A percentile compares a stretch with the other conserved stretches of the same genome.
Conservation (phyloP, 257 asterid genomes). For the Galeopsis tetrahit region DNA sequence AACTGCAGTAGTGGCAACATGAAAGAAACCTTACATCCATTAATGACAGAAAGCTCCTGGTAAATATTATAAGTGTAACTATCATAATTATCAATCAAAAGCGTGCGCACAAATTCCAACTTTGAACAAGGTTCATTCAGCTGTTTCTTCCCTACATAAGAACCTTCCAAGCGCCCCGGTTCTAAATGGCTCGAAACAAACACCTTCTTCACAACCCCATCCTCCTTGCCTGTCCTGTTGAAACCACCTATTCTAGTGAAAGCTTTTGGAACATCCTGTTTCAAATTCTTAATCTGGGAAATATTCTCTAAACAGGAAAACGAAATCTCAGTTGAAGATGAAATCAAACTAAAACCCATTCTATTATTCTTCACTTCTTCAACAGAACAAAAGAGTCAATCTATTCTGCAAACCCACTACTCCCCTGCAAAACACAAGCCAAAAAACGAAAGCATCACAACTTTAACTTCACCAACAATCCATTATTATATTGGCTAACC, state of each 20-base stretch:
- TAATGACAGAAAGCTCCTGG: slow-evolving; percentile 88
- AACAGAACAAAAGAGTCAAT: slow-evolving; percentile 19
- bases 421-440: slow-evolving; percentile 43
- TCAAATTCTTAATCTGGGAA: slow-evolving; percentile 40
- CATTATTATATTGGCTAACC: slow-evolving; percentile 7
- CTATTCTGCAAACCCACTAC: slow-evolving; percentile 1
- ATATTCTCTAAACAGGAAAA: slow-evolving; percentile 51
- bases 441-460: slow-evolving; percentile 17
- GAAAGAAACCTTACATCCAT: slow-evolving; percentile 70
- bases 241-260: slow-evolving; percentile 44
- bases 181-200: slow-evolving; percentile 60
- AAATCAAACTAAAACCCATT: slow-evolving; percentile 54
- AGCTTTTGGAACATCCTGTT: slow-evolving; percentile 45
- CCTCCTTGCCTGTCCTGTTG: slow-evolving; percentile 39
- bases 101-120: slow-evolving; percentile 65
- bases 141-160: slow-evolving; percentile 49
- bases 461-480: not conserved
- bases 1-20: not conserved
- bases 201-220: slow-evolving; percentile 43
- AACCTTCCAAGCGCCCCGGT: slow-evolving; percentile 70
- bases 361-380: slow-evolving; percentile 23
- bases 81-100: slow-evolving; percentile 94
- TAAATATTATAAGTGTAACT: slow-evolving; percentile 94
- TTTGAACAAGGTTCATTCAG: slow-evolving; percentile 51
- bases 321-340: slow-evolving; percentile 60